These are phyloP conservation scores for rapeseed (Brassica napus) DNA, from an alignment of 345 rosid species.

Conservation along the genomic window Da-Ae NC_063449.1:6801001-6801500, in stretches of 20 bases:
- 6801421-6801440: neutral
- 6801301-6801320: neutral
- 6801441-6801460: neutral
- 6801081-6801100: neutral
- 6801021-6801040: neutral
- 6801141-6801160: neutral
- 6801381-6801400: neutral
- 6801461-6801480: neutral
- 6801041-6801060: neutral
- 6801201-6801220: neutral
- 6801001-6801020: neutral
- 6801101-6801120: neutral
- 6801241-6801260: neutral
- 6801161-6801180: neutral
- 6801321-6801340: neutral
- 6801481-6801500: neutral
- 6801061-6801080: neutral
- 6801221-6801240: neutral
- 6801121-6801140: neutral
- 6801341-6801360: neutral
- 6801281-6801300: neutral
- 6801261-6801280: neutral
- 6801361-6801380: neutral
- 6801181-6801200: neutral
- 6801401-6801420: neutral